Evolutionary conservation across 805 yeast species (phyloP).

Genomic region (Kluyveromyces nonfermentans): DNA sequence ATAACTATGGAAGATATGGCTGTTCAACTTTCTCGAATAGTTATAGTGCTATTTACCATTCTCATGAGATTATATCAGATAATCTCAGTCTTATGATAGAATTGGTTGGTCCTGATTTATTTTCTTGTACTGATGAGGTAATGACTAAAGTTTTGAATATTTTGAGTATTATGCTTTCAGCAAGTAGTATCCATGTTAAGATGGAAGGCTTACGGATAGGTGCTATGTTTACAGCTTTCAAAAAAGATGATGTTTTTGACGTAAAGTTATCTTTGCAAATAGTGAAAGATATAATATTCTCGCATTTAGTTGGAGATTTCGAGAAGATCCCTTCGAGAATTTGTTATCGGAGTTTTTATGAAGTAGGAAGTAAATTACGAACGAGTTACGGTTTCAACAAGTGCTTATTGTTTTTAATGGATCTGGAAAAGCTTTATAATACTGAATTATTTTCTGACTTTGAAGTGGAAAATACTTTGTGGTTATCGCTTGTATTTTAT

Average conservation of each 20-base stretch:
- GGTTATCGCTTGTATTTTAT: constrained; percentile 46
- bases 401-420: constrained; percentile 49
- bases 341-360: neutral
- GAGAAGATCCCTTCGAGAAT: no score
- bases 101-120: constrained; percentile 49
- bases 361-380: neutral
- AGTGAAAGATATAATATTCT: constrained; percentile 12
- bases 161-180: constrained; percentile 26
- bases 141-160: constrained; percentile 31
- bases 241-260: constrained; percentile 18
- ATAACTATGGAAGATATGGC: constrained; percentile 41
- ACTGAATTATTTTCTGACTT: constrained; percentile 32
- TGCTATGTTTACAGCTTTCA: constrained; percentile 23
- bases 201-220: constrained; percentile 13
- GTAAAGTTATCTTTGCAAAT: constrained; percentile 21
- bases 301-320: neutral
- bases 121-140: constrained; percentile 23
- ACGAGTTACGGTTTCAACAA: constrained; percentile 9
- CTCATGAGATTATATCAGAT: constrained; percentile 36
- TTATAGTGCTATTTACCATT: constrained; percentile 38
- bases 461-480: constrained; percentile 43
- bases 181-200: constrained; percentile 30
- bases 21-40: constrained; percentile 39
- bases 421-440: constrained; percentile 48
- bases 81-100: constrained; percentile 38